Conservation (phyloP, 1,139 yeast species). For the Scheffersomyces illinoinensis region DNA sequence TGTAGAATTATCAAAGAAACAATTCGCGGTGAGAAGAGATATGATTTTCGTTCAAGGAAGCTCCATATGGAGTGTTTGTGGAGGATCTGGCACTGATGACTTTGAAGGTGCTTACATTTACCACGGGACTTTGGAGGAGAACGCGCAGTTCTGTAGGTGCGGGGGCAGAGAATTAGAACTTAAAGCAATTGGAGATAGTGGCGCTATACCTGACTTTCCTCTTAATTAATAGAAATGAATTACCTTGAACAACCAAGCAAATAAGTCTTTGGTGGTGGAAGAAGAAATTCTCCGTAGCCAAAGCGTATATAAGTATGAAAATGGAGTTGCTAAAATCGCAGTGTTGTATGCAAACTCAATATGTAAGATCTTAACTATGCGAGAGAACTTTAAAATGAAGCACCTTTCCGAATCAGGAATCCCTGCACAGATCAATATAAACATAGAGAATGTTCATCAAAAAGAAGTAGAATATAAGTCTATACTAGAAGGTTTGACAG, state of each 20-base stretch:
- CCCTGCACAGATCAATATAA: not conserved
- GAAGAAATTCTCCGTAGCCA: not conserved
- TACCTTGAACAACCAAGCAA: too few species aligned
- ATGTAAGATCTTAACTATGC: too few species aligned
- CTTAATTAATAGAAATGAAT: not conserved
- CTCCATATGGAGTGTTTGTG: not conserved
- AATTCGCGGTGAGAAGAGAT: not conserved
- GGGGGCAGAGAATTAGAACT: not conserved
- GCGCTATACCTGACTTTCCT: not conserved
- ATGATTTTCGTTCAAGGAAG: not conserved
- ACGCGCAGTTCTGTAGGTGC: not conserved
- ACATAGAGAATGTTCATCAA: not conserved
- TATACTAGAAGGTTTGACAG: not conserved
- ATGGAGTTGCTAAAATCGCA: not conserved
- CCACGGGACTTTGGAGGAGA: not conserved
- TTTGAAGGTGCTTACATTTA: not conserved
- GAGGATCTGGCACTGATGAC: not conserved
- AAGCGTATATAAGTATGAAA: too few species aligned
- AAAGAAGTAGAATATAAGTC: not conserved
- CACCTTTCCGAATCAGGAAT: not conserved
- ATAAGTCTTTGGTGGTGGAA: too few species aligned
- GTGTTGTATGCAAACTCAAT: not conserved
- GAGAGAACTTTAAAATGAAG: not conserved
- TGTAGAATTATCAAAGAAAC: not conserved
- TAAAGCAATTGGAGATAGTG: not conserved